Conservation (phyloP, 1,284 basidiomycete species). For the Apiotrichum veenhuisii region DNA sequence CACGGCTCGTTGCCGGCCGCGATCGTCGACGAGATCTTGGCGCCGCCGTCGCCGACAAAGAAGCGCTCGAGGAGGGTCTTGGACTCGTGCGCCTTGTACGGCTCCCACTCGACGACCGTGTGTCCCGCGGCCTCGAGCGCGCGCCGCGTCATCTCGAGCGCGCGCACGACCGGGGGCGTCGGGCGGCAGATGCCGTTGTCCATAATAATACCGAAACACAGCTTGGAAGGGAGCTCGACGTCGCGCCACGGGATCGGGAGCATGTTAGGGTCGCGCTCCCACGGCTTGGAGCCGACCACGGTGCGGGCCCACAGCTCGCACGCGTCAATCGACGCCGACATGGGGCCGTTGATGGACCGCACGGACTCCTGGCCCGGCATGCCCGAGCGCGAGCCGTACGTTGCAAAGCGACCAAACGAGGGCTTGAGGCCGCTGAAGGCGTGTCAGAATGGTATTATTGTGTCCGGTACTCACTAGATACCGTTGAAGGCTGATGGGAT, state of each 20-base stretch:
- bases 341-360: constrained; percentile 67
- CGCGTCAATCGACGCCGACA: constrained; percentile 58
- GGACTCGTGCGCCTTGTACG: constrained; percentile 21
- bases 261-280: constrained; percentile 64
- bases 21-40: constrained; percentile 33
- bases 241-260: constrained; percentile 64
- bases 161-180: constrained; percentile 65
- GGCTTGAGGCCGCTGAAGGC: constrained; percentile 67
- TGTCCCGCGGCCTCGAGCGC: constrained; percentile 66
- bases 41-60: constrained; percentile 41
- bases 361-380: constrained; percentile 68
- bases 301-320: constrained; percentile 62
- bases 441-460: too few species aligned
- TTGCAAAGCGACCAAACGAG: constrained; percentile 67
- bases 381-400: constrained; percentile 61
- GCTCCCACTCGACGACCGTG: constrained; percentile 51
- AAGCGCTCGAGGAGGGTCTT: constrained; percentile 26
- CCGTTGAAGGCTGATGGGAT: constrained; percentile 66
- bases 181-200: constrained; percentile 61
- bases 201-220: constrained; percentile 55
- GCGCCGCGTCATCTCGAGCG: constrained; percentile 57
- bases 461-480: too few species aligned
- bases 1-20: constrained; percentile 30
- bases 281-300: constrained; percentile 55
- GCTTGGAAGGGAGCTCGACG: constrained; percentile 59